Conservation (phyloP, 2,329 filamentous ascomycete species). For the Didymella glomerata region DNA sequence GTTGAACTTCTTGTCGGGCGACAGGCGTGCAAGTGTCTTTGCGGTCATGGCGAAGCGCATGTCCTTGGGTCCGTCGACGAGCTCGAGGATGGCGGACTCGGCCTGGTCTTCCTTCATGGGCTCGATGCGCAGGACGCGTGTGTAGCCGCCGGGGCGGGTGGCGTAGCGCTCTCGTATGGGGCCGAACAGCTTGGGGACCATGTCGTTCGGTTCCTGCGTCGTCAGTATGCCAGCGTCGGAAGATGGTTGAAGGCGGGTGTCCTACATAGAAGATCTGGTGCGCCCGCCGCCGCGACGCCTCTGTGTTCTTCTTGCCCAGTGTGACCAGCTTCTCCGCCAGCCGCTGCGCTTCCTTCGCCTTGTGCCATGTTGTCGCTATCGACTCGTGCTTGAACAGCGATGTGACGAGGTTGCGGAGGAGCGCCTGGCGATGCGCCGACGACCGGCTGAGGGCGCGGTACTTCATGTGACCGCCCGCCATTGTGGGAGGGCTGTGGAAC, state of each 20-base stretch:
- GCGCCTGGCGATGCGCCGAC: constrained; percentile 87
- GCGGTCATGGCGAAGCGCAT: constrained; percentile 96
- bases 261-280: constrained; percentile 85
- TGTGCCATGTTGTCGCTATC: constrained; percentile 93
- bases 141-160: constrained; percentile 87
- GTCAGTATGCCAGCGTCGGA: constrained; percentile 27
- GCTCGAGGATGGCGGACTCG: constrained; percentile 86
- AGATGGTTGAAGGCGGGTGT: background rate
- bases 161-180: constrained; percentile 81
- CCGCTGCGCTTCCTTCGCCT: constrained; percentile 95
- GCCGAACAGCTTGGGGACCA: constrained; percentile 88
- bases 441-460: constrained; percentile 88
- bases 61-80: constrained; percentile 93
- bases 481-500: constrained; percentile 50
- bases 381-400: constrained; percentile 92
- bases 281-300: constrained; percentile 78
- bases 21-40: constrained; percentile 74
- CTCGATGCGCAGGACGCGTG: constrained; percentile 90
- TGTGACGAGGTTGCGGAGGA: constrained; percentile 94
- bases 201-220: constrained; percentile 68
- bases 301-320: constrained; percentile 89
- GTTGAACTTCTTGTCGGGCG: constrained; percentile 65
- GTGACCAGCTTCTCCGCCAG: constrained; percentile 95
- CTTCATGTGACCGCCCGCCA: constrained; percentile 87
- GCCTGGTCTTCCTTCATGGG: constrained; percentile 88